Conservation (phyloP, 208 protist species). For the Kentomonas sorsogonicus region DNA sequence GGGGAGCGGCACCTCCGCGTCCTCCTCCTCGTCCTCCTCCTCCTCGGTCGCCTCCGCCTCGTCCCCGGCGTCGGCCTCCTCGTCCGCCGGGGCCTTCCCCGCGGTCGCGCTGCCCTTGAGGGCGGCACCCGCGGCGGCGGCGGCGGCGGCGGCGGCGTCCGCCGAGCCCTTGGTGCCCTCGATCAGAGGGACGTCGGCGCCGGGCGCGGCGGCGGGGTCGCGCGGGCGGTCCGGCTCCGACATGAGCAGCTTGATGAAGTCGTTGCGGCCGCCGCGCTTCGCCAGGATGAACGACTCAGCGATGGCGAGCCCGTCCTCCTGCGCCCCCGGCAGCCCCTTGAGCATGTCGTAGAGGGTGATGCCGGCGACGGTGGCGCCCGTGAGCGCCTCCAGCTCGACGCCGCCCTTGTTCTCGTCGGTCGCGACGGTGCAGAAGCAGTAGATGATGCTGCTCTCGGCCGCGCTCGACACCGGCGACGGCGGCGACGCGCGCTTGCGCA, state of each 20-base stretch:
- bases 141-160: neutral
- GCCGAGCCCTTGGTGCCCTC: too few species aligned
- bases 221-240: conserved; percentile 50
- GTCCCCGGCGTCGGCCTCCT: conserved; percentile 6
- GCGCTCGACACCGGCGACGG: conserved; percentile 23
- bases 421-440: conserved; percentile 86
- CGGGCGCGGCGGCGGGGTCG: neutral
- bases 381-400: conserved; percentile 97
- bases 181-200: neutral
- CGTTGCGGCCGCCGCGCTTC: conserved; percentile 62
- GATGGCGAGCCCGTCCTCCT: conserved; percentile 79
- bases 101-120: neutral
- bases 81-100: neutral
- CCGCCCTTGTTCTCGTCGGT: conserved; percentile 80
- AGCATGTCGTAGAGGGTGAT: conserved; percentile 90
- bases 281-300: conserved; percentile 79
- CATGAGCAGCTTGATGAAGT: conserved; percentile 86
- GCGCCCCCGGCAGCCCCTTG: conserved; percentile 55
- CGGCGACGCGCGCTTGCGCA: conserved; percentile 45
- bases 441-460: conserved; percentile 67
- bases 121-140: neutral
- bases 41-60: neutral
- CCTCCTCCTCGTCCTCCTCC: conserved; percentile 13
- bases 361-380: conserved; percentile 82
- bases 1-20: conserved; percentile 5